Percentiles rank a stretch among this genome's conserved stretches.
Conservation (phyloP, 2,329 filamentous ascomycete genomes). For the Alternaria incomplexa region DNA sequence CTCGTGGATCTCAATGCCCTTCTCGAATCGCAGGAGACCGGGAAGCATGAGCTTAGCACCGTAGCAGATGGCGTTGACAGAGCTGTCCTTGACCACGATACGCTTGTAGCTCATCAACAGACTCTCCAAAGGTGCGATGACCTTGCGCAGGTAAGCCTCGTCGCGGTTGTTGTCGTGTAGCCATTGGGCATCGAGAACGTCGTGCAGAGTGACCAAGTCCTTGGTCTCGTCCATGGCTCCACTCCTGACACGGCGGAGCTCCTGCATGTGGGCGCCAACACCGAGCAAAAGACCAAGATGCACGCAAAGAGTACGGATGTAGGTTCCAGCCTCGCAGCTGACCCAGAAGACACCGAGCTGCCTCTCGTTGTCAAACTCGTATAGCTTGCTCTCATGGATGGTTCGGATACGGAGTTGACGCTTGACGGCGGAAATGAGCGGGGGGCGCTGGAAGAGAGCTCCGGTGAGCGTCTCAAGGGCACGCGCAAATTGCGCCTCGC, state of each 20-base stretch:
- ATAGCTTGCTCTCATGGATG: slow-evolving; percentile 94
- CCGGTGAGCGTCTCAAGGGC: slow-evolving; percentile 95
- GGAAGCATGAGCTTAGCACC: slow-evolving; percentile 99
- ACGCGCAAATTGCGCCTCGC: slow-evolving; percentile 88
- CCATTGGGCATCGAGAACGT: slow-evolving; percentile 96
- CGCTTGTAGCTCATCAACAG: slow-evolving; percentile 94
- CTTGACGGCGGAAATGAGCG: slow-evolving; percentile 98
- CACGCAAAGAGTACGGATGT: slow-evolving; percentile 97
- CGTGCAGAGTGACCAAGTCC: slow-evolving; percentile 90
- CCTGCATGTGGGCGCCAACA: slow-evolving; percentile 97
- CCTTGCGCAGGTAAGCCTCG: slow-evolving; percentile 87
- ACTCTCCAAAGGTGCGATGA: slow-evolving; percentile 92
- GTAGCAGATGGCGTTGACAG: slow-evolving; percentile 97
- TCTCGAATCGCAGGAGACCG: slow-evolving; percentile 89
- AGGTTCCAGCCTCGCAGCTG: slow-evolving; percentile 97
- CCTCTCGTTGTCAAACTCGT: slow-evolving; percentile 97
- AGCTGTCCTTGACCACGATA: slow-evolving; percentile 95
- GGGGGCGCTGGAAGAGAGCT: slow-evolving; percentile 95
- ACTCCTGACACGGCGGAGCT: slow-evolving; percentile 89
- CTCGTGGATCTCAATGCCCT: slow-evolving; percentile 90
- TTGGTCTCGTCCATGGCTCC: slow-evolving; percentile 94
- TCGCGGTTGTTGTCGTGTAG: slow-evolving; percentile 93
- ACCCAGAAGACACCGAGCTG: slow-evolving; percentile 99
- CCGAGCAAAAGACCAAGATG: slow-evolving; percentile 80
- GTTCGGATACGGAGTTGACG: slow-evolving; percentile 97